These are phyloP conservation scores for Hydnum rufescens DNA, from an alignment of 768 basidiomycete species.

Conservation along the genomic window DNA sequence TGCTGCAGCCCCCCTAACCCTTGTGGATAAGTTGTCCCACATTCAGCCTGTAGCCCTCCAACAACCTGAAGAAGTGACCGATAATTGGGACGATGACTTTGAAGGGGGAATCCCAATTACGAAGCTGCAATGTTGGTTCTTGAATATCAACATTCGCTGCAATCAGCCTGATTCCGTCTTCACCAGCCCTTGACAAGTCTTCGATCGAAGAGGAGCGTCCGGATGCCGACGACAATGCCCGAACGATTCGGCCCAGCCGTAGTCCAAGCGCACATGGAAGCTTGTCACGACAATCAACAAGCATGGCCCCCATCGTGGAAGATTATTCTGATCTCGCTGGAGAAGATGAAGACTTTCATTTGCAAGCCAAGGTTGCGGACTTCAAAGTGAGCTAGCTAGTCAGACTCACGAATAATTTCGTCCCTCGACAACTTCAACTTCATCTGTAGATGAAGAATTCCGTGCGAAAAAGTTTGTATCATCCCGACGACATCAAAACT, in stretches of 20 bases:
- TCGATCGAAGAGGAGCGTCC: constrained; percentile 34
- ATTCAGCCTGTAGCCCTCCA: constrained; percentile 25
- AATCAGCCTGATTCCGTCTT: not conserved
- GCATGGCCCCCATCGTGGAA: constrained; percentile 54
- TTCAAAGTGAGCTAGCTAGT: constrained; percentile 71
- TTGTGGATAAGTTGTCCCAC: not conserved
- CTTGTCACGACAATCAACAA: constrained; percentile 14
- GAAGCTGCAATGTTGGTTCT: constrained; percentile 44
- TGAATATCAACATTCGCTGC: no score
- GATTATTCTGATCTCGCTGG: constrained; percentile 78
- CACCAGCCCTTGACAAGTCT: constrained; percentile 23
- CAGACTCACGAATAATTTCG: no score
- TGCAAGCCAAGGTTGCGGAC: constrained; percentile 64
- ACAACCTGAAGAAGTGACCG: constrained; percentile 67
- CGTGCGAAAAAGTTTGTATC: constrained; percentile 55
- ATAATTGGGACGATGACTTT: constrained; percentile 98
- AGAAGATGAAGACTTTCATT: constrained; percentile 51
- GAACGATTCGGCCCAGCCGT: constrained; percentile 56
- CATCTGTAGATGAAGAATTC: constrained; percentile 43
- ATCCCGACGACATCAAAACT: constrained; percentile 76
- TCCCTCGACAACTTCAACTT: not conserved
- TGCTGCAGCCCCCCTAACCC: not conserved
- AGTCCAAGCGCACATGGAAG: constrained; percentile 27
- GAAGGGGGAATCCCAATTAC: constrained; percentile 80
- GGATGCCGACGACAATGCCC: constrained; percentile 48